These are phyloP conservation scores for Saccharomycopsis hybrid DNA, from an alignment of 1,139 yeast genomes.

Conservation along the genomic window DNA sequence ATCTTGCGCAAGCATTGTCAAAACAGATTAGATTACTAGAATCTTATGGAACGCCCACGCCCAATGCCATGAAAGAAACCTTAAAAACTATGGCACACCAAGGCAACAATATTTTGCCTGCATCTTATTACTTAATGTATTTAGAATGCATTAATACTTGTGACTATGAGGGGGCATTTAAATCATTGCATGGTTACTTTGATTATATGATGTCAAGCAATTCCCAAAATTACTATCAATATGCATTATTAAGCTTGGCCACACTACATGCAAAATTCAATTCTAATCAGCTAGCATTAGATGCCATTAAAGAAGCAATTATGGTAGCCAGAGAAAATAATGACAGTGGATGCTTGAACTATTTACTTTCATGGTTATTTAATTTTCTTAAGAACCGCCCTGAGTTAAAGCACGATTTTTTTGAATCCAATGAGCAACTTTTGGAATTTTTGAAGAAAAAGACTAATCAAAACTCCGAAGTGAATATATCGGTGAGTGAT, in stretches of 20 bases:
- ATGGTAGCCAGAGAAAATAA: conserved; percentile 82
- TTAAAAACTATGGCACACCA: conserved; percentile 45
- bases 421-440: conserved; percentile 48
- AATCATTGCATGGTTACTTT: conserved; percentile 70
- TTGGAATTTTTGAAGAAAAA: conserved; percentile 55
- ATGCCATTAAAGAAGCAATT: conserved; percentile 83
- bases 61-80: conserved; percentile 38
- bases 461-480: conserved; percentile 31
- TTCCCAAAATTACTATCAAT: conserved; percentile 63
- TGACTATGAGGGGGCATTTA: conserved; percentile 70
- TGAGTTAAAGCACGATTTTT: conserved; percentile 39
- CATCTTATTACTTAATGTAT: conserved; percentile 59
- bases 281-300: conserved; percentile 66
- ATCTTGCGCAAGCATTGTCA: conserved; percentile 46
- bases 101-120: conserved; percentile 51
- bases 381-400: conserved; percentile 68
- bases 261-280: conserved; percentile 72
- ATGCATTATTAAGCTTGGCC: conserved; percentile 75
- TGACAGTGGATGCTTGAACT: conserved; percentile 67
- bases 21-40: conserved; percentile 54
- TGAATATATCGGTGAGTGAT: not conserved
- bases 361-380: conserved; percentile 74
- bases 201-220: conserved; percentile 73
- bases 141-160: conserved; percentile 54
- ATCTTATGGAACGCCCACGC: conserved; percentile 46